phyloP scores from a whole-genome alignment of 192 early-diverging fungal species.

The Coemansia sp. region DNA sequence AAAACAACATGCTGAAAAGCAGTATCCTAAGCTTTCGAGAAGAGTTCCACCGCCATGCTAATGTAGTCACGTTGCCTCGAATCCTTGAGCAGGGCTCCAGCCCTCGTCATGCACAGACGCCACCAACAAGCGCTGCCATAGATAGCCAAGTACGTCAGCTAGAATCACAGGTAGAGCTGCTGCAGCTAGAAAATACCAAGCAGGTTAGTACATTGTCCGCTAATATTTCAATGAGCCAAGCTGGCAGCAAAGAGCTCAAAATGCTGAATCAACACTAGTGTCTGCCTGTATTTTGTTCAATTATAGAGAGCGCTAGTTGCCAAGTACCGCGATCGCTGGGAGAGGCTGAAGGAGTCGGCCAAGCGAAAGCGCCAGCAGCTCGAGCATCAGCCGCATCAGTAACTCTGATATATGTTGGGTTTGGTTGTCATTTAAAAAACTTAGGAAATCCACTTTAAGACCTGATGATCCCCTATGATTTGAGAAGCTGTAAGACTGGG shows the following conservation, averaged over 20 bases:
- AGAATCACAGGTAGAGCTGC: conserved; percentile 25
- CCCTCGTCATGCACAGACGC: conserved; percentile 8
- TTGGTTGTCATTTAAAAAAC: not conserved
- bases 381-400: conserved; percentile 14
- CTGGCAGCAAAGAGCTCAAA: not conserved
- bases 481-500: conserved; percentile 18
- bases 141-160: conserved; percentile 23
- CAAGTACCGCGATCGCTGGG: conserved; percentile 53
- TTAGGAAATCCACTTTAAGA: conserved; percentile 26
- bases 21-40: conserved; percentile 53
- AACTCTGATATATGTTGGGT: not conserved
- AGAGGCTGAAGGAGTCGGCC: conserved; percentile 51
- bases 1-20: conserved; percentile 54
- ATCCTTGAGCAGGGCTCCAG: conserved; percentile 17
- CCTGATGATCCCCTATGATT: conserved; percentile 11
- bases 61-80: conserved; percentile 29
- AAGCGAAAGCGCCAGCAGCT: conserved; percentile 51
- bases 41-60: conserved; percentile 52
- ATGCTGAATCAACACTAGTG: not conserved
- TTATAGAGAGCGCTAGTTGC: conserved; percentile 34
- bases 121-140: not conserved
- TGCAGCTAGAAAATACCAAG: conserved; percentile 34
- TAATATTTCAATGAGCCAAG: not conserved
- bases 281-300: too few relatives aligned
- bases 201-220: conserved; percentile 22